Conservation (phyloP, 345 rosid species). For the Linum trigynum region DNA sequence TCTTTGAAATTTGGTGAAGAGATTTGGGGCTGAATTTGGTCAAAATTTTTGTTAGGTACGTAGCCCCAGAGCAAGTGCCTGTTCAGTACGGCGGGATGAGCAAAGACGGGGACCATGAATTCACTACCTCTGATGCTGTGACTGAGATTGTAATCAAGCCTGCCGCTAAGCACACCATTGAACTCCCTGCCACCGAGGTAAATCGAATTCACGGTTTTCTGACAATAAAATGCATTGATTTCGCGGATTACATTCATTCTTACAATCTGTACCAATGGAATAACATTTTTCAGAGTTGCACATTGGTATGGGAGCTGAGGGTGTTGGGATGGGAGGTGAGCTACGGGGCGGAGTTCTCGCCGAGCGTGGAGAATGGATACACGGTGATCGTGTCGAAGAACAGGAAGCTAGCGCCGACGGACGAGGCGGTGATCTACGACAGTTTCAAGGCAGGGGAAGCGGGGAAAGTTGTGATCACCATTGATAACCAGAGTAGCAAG, state of each 20-base stretch:
- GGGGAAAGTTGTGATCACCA: slow-evolving; percentile 34
- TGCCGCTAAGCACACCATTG: slow-evolving; percentile 28
- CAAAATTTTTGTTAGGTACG: slow-evolving; percentile 24
- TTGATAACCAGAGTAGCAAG: slow-evolving; percentile 36
- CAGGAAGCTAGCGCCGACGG: slow-evolving; percentile 23
- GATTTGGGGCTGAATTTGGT: background rate
- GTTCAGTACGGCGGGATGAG: slow-evolving; percentile 42
- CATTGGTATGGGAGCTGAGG: slow-evolving; percentile 36
- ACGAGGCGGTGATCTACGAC: slow-evolving; percentile 24
- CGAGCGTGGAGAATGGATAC: slow-evolving; percentile 28
- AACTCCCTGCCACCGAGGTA: slow-evolving; percentile 37
- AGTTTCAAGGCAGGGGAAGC: slow-evolving; percentile 33
- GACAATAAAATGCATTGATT: background rate
- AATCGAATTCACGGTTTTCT: background rate
- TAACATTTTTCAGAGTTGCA: slow-evolving; percentile 13
- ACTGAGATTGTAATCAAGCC: slow-evolving; percentile 31
- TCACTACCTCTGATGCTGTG: slow-evolving; percentile 25
- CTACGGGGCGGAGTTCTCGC: slow-evolving; percentile 43
- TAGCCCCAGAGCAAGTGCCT: slow-evolving; percentile 42
- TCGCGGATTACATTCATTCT: background rate
- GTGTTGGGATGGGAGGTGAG: slow-evolving; percentile 46
- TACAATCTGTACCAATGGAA: too few relatives aligned
- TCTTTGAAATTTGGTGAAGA: too few relatives aligned
- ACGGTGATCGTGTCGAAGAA: slow-evolving; percentile 38
- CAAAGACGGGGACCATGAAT: slow-evolving; percentile 34